phyloP scores from a whole-genome alignment of 2,329 filamentous ascomycete species.

The Hypoxylon sp. region DNA sequence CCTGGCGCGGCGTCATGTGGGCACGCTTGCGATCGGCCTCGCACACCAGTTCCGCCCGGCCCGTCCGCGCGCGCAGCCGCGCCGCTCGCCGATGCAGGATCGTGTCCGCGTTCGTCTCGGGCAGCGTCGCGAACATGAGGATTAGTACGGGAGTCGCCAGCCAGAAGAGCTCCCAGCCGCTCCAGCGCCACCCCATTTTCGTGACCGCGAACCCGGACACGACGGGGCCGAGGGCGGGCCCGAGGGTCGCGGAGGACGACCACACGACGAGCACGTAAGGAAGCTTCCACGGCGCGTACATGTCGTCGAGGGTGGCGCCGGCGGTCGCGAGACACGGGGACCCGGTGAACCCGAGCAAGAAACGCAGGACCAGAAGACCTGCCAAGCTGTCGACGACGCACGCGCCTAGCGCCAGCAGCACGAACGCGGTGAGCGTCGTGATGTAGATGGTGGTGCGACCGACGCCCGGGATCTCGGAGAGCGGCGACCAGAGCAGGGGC shows the following conservation, averaged over 20 bases:
- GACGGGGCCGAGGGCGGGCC: conserved; percentile 34
- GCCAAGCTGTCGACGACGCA: conserved; percentile 62
- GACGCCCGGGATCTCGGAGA: conserved; percentile 62
- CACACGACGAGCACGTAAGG: conserved; percentile 37
- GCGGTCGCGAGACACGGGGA: conserved; percentile 42
- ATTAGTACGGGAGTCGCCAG: conserved; percentile 29
- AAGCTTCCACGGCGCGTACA: conserved; percentile 39
- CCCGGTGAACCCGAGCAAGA: conserved; percentile 62
- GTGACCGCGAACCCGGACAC: conserved; percentile 36
- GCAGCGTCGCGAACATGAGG: conserved; percentile 32
- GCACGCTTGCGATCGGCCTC: conserved; percentile 43
- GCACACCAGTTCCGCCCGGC: conserved; percentile 26
- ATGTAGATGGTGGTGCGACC: conserved; percentile 64
- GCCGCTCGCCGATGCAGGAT: conserved; percentile 38
- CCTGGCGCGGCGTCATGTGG: conserved; percentile 33
- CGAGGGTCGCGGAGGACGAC: conserved; percentile 33
- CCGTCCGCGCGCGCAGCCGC: conserved; percentile 31
- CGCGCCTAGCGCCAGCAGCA: conserved; percentile 61
- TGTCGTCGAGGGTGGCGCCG: conserved; percentile 41
- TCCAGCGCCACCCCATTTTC: conserved; percentile 35
- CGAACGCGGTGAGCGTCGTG: conserved; percentile 60
- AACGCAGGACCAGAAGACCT: conserved; percentile 64
- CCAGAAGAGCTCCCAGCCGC: conserved; percentile 38
- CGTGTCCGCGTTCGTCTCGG: conserved; percentile 50
- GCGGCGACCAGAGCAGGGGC: conserved; percentile 57